Evolutionary conservation across 2,329 filamentous ascomycete genomes (phyloP).

Genomic region (Hymenoscyphus scutula): DNA sequence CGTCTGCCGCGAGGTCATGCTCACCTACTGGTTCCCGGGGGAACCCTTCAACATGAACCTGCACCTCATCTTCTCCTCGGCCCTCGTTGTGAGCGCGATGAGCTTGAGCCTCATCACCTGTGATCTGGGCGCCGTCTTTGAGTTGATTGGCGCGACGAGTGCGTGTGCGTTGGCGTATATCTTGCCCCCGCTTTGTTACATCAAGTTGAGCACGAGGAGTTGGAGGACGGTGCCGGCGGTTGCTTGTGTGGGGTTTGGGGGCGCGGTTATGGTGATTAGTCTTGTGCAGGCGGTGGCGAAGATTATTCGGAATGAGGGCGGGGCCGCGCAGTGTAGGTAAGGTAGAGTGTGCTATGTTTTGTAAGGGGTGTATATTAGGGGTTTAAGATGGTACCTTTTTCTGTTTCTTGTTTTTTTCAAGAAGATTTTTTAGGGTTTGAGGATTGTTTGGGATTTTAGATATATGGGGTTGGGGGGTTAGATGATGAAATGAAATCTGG

Average conservation of each 20-base stretch:
- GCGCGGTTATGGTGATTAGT: conserved; percentile 76
- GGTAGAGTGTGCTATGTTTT: no score
- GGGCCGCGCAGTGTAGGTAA: conserved; percentile 25
- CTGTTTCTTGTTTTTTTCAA: no score
- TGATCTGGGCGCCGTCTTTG: conserved; percentile 91
- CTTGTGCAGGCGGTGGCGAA: conserved; percentile 70
- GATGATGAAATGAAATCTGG: no score
- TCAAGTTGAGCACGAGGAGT: conserved; percentile 79
- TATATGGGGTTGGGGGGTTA: no score
- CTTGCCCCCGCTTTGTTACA: conserved; percentile 88
- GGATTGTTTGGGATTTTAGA: no score
- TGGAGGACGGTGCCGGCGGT: conserved; percentile 72
- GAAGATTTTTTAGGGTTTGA: no score
- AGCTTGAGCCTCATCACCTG: conserved; percentile 79
- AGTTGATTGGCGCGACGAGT: conserved; percentile 92
- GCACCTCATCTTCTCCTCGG: conserved; percentile 82
- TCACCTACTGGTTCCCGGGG: conserved; percentile 70
- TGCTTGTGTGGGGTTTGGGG: conserved; percentile 74
- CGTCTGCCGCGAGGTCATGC: conserved; percentile 95
- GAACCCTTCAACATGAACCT: conserved; percentile 69
- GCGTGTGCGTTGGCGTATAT: conserved; percentile 95
- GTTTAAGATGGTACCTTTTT: no score
- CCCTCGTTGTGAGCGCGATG: conserved; percentile 78
- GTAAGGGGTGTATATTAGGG: no score
- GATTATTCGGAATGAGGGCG: conserved; percentile 45